Evolutionary conservation across 2,329 filamentous ascomycete species (phyloP).

Genomic region (Fusarium graminum): DNA sequence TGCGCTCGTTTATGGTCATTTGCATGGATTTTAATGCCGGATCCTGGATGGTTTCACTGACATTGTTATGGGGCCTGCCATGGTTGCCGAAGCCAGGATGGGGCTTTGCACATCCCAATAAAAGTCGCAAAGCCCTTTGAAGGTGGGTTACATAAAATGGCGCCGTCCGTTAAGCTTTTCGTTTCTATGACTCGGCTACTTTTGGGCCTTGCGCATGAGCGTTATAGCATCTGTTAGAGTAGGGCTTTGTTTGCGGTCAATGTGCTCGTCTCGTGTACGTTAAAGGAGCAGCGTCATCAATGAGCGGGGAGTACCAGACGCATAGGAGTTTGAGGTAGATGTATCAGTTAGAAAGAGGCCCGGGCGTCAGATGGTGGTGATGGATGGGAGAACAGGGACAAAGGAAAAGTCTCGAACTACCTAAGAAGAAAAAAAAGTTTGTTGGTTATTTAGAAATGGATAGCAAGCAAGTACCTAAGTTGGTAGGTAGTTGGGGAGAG

Average conservation of each 20-base stretch:
- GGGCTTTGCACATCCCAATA: constrained; percentile 41
- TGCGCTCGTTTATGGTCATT: constrained; percentile 12
- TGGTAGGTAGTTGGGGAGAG: not conserved
- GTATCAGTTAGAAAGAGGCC: not conserved
- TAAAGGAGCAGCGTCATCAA: constrained; percentile 4
- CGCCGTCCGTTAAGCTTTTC: constrained; percentile 37
- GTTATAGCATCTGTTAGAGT: not conserved
- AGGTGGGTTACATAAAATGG: constrained; percentile 36
- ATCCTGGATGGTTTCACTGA: constrained; percentile 20
- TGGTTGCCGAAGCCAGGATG: constrained; percentile 25
- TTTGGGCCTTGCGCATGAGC: not conserved
- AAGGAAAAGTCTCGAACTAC: not conserved
- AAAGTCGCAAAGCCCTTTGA: constrained; percentile 19
- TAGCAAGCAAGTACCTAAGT: no score
- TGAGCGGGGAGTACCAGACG: constrained; percentile 4
- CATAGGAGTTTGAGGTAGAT: constrained; percentile 14
- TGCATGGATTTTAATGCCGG: constrained; percentile 8
- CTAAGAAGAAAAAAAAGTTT: not conserved
- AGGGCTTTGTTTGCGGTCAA: constrained; percentile 4
- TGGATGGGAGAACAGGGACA: not conserved
- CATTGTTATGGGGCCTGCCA: constrained; percentile 25
- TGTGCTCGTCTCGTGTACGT: constrained; percentile 25
- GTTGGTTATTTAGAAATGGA: no score
- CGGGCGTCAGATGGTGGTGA: not conserved
- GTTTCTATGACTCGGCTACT: constrained; percentile 19